Base-by-base conservation (phyloP, 2,329 filamentous ascomycete genomes). In the Phialemoniopsis sp. region DNA sequence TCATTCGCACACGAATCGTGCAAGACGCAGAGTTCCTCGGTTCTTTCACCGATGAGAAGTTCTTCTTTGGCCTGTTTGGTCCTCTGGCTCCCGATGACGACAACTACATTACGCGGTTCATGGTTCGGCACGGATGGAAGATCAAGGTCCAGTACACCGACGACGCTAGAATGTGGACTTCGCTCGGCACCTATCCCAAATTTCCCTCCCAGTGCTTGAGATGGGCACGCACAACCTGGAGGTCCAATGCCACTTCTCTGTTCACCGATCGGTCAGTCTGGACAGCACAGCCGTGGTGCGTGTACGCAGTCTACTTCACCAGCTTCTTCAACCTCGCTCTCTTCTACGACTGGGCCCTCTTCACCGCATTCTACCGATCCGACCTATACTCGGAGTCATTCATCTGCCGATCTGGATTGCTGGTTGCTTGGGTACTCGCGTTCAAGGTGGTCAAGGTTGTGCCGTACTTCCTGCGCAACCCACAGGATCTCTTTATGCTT, bases 141-240 rank as follows among this genome's bases (percentile, higher is more conserved):
- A 70, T 82, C 42, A 64, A 66, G 34, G 70, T 82, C 37, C 78
- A 84, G 50, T 68, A 71, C 41, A 63, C 64, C 5, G 48, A 60
- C 0, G 66, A 75, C 3, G 62, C 70, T 0, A 57, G 63, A 1
- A 60, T 83, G 28, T 60, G 69, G 41, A 82, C 77, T 0, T 70
- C 66, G 0, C 57, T 83, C 3, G 78, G 77, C 17, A 59, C 48
- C 53, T 13, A 10, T 5, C 32, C 39, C 4, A 74, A 73, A 47
- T 82, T 78, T 49, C 47, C 64, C 4, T 52, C 55, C 1, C 78
- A 84, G 46, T 70, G 75, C 31, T 38, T 71, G 8, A 68, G 78
- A 12, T 84, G 76, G 79, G 67, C 66, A 0, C 65, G 79, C 3
- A 78, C 76, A 0, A 80, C 72, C 0, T 81, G 72, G 63, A 65